phyloP scores from a whole-genome alignment of 2,329 filamentous ascomycete genomes.

The Malbranchea zuffiana region DNA sequence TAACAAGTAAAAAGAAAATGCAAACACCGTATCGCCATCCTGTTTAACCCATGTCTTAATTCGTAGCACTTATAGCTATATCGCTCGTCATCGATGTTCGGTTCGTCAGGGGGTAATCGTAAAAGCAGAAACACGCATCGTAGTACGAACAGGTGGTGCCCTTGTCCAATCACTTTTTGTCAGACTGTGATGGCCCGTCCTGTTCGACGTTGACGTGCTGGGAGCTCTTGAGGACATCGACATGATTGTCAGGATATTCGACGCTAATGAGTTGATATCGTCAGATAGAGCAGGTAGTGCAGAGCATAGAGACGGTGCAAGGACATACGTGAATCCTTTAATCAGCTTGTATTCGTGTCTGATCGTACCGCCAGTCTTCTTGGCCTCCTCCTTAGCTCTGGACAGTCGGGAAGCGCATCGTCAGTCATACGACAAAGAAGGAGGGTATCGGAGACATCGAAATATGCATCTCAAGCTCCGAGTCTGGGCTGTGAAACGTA shows the following conservation, averaged over 20 bases:
- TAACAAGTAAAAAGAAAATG: no score
- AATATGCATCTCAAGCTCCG: neutral
- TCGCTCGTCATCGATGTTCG: no score
- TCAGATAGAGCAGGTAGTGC: neutral
- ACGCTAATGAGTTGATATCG: conserved; percentile 45
- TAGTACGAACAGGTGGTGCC: no score
- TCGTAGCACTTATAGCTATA: no score
- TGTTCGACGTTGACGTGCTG: conserved; percentile 69
- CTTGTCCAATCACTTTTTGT: conserved; percentile 38
- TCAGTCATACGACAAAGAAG: neutral
- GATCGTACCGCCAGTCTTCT: conserved; percentile 71
- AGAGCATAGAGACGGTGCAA: conserved; percentile 1
- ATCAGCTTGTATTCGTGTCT: conserved; percentile 73
- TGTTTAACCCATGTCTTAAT: no score
- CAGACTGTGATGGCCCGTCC: conserved; percentile 59
- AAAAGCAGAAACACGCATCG: no score
- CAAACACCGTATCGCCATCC: no score
- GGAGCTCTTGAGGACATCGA: conserved; percentile 55
- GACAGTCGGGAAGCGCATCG: neutral
- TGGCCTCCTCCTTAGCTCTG: conserved; percentile 66
- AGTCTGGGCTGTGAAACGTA: conserved; percentile 33
- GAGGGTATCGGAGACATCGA: neutral
- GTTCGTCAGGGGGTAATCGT: no score
- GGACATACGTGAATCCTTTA: conserved; percentile 73
- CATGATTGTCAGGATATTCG: conserved; percentile 55